Conservation (phyloP, 805 yeast genomes). For the Schizosaccharomyces japonicus region DNA sequence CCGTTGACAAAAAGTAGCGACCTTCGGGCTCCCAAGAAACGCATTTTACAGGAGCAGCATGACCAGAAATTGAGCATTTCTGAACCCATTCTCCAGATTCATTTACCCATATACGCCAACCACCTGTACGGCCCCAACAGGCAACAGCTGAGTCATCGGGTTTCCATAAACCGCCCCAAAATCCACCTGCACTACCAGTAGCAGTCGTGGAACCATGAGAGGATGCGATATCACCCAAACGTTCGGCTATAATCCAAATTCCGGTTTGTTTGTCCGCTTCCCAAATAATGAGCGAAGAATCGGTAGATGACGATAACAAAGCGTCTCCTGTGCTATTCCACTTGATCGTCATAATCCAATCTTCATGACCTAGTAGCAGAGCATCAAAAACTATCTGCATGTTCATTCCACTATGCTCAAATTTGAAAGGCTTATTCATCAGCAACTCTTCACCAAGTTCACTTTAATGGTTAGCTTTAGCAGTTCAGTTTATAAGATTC, state of each 20-base stretch:
- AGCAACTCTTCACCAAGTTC: background rate
- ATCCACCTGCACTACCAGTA: conserved; percentile 74
- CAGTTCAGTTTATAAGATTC: background rate
- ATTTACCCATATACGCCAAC: conserved; percentile 52
- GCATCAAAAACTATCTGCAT: conserved; percentile 51
- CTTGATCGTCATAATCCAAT: conserved; percentile 68
- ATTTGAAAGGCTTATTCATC: conserved; percentile 7
- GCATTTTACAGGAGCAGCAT: conserved; percentile 52
- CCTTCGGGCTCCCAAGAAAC: conserved; percentile 32
- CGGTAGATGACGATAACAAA: conserved; percentile 71
- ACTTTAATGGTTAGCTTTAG: background rate
- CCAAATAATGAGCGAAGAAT: conserved; percentile 85
- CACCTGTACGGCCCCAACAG: conserved; percentile 79
- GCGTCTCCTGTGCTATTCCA: conserved; percentile 35
- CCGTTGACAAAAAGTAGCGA: conserved; percentile 8
- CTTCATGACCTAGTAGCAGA: conserved; percentile 90
- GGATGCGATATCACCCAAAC: conserved; percentile 78
- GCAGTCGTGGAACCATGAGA: conserved; percentile 90
- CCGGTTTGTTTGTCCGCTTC: conserved; percentile 68
- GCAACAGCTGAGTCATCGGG: conserved; percentile 21
- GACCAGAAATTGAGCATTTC: conserved; percentile 45
- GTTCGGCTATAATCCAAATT: conserved; percentile 58
- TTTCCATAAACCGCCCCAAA: conserved; percentile 47
- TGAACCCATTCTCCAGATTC: conserved; percentile 18
- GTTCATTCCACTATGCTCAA: conserved; percentile 13